Evolutionary conservation across 345 rosid species (phyloP).

Genomic region (Eucalyptus coolabah): DNA sequence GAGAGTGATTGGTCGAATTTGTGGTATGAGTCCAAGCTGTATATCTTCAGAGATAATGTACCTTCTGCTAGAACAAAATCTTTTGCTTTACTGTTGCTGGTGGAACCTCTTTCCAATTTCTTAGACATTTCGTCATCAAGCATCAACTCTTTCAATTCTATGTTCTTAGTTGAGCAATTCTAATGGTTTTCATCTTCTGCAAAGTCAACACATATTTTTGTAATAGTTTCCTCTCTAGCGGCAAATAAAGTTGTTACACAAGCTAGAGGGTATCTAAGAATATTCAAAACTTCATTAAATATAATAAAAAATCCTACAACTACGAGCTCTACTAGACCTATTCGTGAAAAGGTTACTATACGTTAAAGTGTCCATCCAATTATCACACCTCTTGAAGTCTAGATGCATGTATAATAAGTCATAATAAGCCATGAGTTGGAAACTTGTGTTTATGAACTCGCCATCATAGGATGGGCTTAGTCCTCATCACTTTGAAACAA

Average conservation of each 20-base stretch:
- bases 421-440: not conserved
- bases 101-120: conserved; percentile 10
- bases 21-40: not conserved
- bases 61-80: not conserved
- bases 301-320: conserved; percentile 92
- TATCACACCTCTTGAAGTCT: too few relatives aligned
- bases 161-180: not conserved
- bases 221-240: conserved; percentile 76
- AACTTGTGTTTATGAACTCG: not conserved
- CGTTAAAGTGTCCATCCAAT: not conserved
- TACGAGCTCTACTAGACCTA: conserved; percentile 67
- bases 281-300: conserved; percentile 84
- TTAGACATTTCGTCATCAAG: not conserved
- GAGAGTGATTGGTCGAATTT: not conserved
- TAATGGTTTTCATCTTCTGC: not conserved
- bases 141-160: not conserved
- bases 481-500: not conserved
- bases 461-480: not conserved
- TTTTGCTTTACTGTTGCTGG: not conserved
- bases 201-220: conserved; percentile 20
- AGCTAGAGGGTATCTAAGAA: conserved; percentile 70
- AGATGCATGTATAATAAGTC: not conserved
- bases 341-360: not conserved
- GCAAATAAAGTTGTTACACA: conserved; percentile 84
- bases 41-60: not conserved